A percentile compares a stretch with the other conserved stretches of the same genome.
Conservation (phyloP, 129 eudicot species). For the Lactuca saligna region DNA sequence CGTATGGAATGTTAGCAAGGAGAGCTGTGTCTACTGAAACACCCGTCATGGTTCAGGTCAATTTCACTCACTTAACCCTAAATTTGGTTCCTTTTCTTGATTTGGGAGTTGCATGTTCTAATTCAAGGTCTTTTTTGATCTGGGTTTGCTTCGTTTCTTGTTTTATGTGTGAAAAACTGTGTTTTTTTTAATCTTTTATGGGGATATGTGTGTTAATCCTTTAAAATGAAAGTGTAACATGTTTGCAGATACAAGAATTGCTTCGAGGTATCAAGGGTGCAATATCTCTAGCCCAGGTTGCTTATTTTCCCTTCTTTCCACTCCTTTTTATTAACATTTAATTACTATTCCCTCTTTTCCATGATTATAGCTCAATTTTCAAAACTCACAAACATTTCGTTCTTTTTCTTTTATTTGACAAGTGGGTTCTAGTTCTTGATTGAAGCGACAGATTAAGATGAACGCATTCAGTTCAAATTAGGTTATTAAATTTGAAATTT, state of each 20-base stretch:
- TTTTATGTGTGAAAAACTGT: constrained; percentile 16
- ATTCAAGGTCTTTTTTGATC: constrained; percentile 21
- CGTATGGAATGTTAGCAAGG: constrained; percentile 76
- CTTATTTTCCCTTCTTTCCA: constrained; percentile 38
- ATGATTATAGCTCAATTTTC: constrained; percentile 9
- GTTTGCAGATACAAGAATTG: constrained; percentile 85
- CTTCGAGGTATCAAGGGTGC: constrained; percentile 71
- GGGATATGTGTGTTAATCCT: constrained; percentile 15
- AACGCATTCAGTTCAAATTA: constrained; percentile 3
- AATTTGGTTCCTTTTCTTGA: constrained; percentile 18
- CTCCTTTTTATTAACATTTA: constrained; percentile 4
- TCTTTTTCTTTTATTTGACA: not conserved
- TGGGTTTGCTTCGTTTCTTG: constrained; percentile 20
- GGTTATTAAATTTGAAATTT: constrained; percentile 5
- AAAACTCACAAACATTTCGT: constrained; percentile 13
- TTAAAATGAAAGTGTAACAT: constrained; percentile 3
- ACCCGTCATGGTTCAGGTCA: constrained; percentile 98
- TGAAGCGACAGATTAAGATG: constrained; percentile 4
- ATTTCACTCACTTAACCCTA: constrained; percentile 21
- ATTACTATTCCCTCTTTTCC: constrained; percentile 7
- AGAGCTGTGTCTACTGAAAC: constrained; percentile 71
- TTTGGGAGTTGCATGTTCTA: constrained; percentile 15
- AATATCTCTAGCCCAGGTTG: constrained; percentile 90
- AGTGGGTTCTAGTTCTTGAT: constrained; percentile 9
- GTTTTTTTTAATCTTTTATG: not conserved